Evolutionary conservation across 306 rosid genomes (phyloP), one percentile per base, ranked within the genome.

Genomic region (Elaeagnus macrophylla): DNA sequence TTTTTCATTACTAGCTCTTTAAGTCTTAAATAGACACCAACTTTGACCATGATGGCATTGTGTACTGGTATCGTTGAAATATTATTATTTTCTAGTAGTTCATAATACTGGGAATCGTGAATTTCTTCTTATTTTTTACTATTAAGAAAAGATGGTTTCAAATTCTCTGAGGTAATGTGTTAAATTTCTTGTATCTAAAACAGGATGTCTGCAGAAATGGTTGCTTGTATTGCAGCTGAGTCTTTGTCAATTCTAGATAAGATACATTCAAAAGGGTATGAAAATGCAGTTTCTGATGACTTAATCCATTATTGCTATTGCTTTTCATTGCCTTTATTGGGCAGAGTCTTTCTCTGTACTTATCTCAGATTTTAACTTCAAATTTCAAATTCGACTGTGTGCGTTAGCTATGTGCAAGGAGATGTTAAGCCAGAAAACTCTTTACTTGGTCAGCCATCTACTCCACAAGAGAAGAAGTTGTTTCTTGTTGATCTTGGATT

Each of bases 401-500:
- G 35, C 5, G 67, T 39, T 67, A 90, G 97, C 60, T 90, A 90
- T 73, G 95, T 90, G 51, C 97, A 90, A 51, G 97, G 97, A 56
- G 97, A 90, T 79, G 94, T 90, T 43, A 90, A 90, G 75, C 97
- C 97, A 12, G 97, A 90, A 60, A 90, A 90, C 78, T 86, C 86
- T 70, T 76, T 90, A 76, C 94, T 90, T n/a, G 97, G 97, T 61
- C 95, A 90, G 67, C 95, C 97, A 59, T 75, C 83, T 61, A 86
- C 97, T 3, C 66, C 80, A 9, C 90, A 86, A 65, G 97, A 86
- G 79, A 90, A 90, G 79, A 90, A 90, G 66, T 73, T 90, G 70
- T 90, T 77, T 74, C 95, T 90, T 25, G 95, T 90, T 59, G 97
- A 90, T 71, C 94, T 90, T 76, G 97, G 97, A 63, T 75, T 90